Evolutionary conservation across 306 rosid genomes (phyloP).

Genomic region (Hippophae tibetana): DNA sequence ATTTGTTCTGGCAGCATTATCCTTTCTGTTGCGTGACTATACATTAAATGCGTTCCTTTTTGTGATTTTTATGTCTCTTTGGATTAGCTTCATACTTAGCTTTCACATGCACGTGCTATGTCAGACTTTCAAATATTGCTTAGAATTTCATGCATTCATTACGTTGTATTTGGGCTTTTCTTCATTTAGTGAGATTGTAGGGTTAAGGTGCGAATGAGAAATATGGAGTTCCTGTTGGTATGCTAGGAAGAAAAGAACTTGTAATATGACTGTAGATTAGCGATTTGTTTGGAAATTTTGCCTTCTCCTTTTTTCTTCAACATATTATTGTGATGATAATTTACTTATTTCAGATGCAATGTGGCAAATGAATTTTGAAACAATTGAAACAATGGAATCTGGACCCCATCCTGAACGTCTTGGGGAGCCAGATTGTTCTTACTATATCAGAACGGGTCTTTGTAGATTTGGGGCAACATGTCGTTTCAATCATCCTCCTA

Average conservation of each 20-base stretch:
- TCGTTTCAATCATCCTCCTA: constrained; percentile 94
- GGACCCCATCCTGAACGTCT: constrained; percentile 89
- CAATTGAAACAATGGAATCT: constrained; percentile 77
- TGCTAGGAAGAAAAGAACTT: no score
- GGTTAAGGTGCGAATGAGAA: no score
- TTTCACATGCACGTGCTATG: no score
- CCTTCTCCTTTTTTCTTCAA: constrained; percentile 5
- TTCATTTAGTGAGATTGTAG: no score
- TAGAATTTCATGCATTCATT: no score
- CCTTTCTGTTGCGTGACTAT: not conserved
- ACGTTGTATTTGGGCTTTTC: no score
- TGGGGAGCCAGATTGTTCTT: constrained; percentile 93
- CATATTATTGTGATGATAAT: constrained; percentile 7
- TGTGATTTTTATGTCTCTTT: no score
- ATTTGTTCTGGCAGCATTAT: not conserved
- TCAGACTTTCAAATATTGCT: no score
- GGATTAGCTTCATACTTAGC: no score
- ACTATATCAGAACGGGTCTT: constrained; percentile 87
- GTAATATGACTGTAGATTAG: no score
- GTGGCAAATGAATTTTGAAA: constrained; percentile 87
- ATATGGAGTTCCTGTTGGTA: no score
- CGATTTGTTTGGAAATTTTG: not conserved
- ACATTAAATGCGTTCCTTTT: not conserved
- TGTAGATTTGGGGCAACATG: constrained; percentile 98
- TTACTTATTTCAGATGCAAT: constrained; percentile 59